A percentile compares a stretch with the other conserved stretches of the same genome.
Evolutionary conservation across 2,329 filamentous ascomycete species (phyloP).

Genomic region (Botrytis medusae): DNA sequence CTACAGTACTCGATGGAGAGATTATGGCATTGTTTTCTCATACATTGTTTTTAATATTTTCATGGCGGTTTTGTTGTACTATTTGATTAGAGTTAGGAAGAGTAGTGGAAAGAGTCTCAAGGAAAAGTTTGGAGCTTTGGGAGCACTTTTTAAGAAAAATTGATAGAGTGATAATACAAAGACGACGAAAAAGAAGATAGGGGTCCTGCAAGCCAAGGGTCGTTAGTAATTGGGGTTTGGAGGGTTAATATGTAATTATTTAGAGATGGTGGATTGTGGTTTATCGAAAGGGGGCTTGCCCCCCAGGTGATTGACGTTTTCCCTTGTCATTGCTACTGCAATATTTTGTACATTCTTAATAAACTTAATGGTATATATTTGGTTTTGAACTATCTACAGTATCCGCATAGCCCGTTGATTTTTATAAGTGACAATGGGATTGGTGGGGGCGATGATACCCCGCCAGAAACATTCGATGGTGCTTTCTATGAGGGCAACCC

Average conservation of each 20-base stretch:
- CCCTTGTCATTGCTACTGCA: background rate
- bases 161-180: constrained; percentile 32
- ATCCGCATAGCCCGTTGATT: background rate
- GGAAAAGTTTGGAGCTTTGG: constrained; percentile 24
- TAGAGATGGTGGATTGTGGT: background rate
- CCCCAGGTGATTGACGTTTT: background rate
- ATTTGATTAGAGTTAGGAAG: constrained; percentile 44
- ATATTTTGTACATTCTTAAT: background rate
- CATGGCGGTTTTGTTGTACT: constrained; percentile 55
- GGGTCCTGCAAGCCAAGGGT: constrained; percentile 19
- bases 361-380: background rate
- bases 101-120: constrained; percentile 24
- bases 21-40: constrained; percentile 63
- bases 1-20: constrained; percentile 64
- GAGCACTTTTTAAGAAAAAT: constrained; percentile 29
- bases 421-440: too few relatives aligned
- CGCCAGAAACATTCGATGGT: too few relatives aligned
- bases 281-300: background rate
- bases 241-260: background rate
- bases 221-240: background rate
- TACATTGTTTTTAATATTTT: constrained; percentile 58
- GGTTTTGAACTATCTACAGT: background rate
- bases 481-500: too few relatives aligned
- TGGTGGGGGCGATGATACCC: too few relatives aligned
- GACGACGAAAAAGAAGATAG: constrained; percentile 20